These are phyloP conservation scores for Chaetomidium leptoderma DNA, from an alignment of 495 filamentous ascomycete genomes.

Conservation along the genomic window DNA sequence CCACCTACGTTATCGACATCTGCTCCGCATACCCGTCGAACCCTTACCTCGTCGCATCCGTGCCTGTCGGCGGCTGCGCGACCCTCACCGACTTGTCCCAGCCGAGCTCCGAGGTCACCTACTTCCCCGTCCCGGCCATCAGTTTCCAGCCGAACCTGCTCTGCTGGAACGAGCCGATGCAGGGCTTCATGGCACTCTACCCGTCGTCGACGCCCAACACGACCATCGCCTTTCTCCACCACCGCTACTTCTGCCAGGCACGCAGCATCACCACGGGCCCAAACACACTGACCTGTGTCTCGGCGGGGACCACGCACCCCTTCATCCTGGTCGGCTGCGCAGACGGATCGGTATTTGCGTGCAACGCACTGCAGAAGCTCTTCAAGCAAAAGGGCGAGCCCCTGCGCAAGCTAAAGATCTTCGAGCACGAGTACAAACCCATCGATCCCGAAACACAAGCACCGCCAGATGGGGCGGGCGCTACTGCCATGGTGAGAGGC, in stretches of 20 bases:
- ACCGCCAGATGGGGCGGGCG: background rate
- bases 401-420: conserved; percentile 42
- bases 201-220: conserved; percentile 45
- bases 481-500: conserved; percentile 20
- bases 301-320: conserved; percentile 43
- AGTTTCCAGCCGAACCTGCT: conserved; percentile 47
- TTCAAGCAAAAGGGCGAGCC: conserved; percentile 41
- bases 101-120: conserved; percentile 45
- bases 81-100: conserved; percentile 44
- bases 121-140: conserved; percentile 41
- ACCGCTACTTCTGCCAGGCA: conserved; percentile 43
- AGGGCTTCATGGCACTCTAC: conserved; percentile 44
- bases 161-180: conserved; percentile 43
- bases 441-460: background rate
- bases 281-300: conserved; percentile 41
- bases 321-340: conserved; percentile 42
- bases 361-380: conserved; percentile 46
- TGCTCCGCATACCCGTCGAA: conserved; percentile 45
- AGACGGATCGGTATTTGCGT: conserved; percentile 43
- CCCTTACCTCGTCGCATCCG: conserved; percentile 42
- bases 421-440: conserved; percentile 45
- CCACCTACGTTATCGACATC: conserved; percentile 45
- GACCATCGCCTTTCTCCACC: conserved; percentile 44
- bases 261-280: conserved; percentile 45
- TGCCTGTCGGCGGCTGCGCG: conserved; percentile 44